These are phyloP conservation scores for Penicillium sclerotiorum DNA, from an alignment of 2,329 filamentous ascomycete species.

Conservation along the genomic window DNA sequence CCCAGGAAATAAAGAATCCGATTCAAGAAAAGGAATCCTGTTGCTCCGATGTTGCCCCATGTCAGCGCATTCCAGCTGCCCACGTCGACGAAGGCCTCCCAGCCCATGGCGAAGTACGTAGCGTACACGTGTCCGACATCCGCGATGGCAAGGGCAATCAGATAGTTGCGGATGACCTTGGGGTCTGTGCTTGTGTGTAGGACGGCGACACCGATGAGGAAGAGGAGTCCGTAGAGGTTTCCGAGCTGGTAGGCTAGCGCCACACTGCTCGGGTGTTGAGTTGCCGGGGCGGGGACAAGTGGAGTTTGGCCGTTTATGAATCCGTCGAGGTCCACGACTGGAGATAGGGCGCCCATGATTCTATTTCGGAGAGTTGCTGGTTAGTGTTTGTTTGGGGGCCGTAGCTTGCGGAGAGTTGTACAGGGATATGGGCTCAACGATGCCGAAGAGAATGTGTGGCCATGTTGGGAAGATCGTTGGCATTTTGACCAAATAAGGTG, in stretches of 20 bases:
- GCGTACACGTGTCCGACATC: slow-evolving; percentile 70
- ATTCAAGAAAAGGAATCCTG: slow-evolving; percentile 60
- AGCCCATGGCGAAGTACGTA: slow-evolving; percentile 62
- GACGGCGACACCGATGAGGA: slow-evolving; percentile 65
- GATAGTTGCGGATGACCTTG: slow-evolving; percentile 67
- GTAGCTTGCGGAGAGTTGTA: slow-evolving; percentile 64
- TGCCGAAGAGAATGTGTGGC: slow-evolving; percentile 67
- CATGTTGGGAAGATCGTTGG: slow-evolving; percentile 61
- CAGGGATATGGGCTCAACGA: slow-evolving; percentile 70
- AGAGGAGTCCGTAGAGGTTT: slow-evolving; percentile 69
- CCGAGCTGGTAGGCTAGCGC: slow-evolving; percentile 69
- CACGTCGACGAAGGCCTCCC: slow-evolving; percentile 56
- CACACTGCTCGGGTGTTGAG: slow-evolving; percentile 44
- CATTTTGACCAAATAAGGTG: slow-evolving; percentile 22
- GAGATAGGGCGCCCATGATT: slow-evolving; percentile 60
- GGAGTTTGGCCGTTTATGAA: slow-evolving; percentile 67
- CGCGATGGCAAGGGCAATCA: slow-evolving; percentile 65
- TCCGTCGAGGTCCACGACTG: slow-evolving; percentile 60
- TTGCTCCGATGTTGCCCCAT: slow-evolving; percentile 73
- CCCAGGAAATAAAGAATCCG: slow-evolving; percentile 62
- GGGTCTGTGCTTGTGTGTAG: slow-evolving; percentile 66
- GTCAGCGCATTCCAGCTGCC: slow-evolving; percentile 67
- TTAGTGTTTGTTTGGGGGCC: not conserved
- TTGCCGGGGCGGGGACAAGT: slow-evolving; percentile 28
- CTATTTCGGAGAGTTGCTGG: slow-evolving; percentile 40